phyloP scores from a whole-genome alignment of 192 early-diverging fungal species.

The Entomortierella parvispora region DNA sequence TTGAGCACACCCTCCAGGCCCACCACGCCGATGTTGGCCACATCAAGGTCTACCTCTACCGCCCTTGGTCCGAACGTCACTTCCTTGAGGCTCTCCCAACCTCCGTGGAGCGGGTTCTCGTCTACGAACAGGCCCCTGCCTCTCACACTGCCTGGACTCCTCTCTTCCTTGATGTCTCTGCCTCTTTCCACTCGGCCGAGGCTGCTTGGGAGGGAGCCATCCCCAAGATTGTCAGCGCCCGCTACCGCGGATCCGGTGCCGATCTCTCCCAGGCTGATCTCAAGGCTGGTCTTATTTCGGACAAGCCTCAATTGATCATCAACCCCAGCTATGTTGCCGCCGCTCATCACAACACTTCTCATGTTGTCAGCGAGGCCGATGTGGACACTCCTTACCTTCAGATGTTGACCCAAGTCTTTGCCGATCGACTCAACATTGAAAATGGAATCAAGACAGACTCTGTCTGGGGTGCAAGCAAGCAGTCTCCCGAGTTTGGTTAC shows the following conservation, averaged over 20 bases:
- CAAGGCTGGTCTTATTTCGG: slow-evolving; percentile 21
- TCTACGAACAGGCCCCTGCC: slow-evolving; percentile 70
- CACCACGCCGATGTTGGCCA: slow-evolving; percentile 64
- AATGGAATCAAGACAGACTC: slow-evolving; percentile 79
- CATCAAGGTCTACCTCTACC: slow-evolving; percentile 78
- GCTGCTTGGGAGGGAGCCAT: slow-evolving; percentile 57
- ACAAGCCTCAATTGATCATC: slow-evolving; percentile 29
- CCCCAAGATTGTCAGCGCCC: slow-evolving; percentile 57
- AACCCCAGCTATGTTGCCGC: slow-evolving; percentile 37
- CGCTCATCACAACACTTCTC: not conserved
- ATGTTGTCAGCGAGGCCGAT: slow-evolving; percentile 40
- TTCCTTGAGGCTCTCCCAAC: slow-evolving; percentile 67
- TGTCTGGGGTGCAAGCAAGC: slow-evolving; percentile 72
- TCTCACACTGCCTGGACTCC: slow-evolving; percentile 78
- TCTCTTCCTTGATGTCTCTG: slow-evolving; percentile 86
- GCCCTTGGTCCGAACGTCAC: slow-evolving; percentile 78
- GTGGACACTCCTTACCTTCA: slow-evolving; percentile 84
- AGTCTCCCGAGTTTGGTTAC: slow-evolving; percentile 91
- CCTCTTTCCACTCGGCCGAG: slow-evolving; percentile 66
- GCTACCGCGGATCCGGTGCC: slow-evolving; percentile 54
- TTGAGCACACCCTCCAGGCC: slow-evolving; percentile 55
- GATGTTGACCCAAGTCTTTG: slow-evolving; percentile 84
- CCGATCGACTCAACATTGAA: slow-evolving; percentile 77
- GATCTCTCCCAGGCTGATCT: slow-evolving; percentile 25
- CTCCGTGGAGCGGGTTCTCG: slow-evolving; percentile 69